A percentile compares a stretch with the other conserved stretches of the same genome.
Conservation (phyloP, 2,329 filamentous ascomycete species). For the Fusarium sp. region DNA sequence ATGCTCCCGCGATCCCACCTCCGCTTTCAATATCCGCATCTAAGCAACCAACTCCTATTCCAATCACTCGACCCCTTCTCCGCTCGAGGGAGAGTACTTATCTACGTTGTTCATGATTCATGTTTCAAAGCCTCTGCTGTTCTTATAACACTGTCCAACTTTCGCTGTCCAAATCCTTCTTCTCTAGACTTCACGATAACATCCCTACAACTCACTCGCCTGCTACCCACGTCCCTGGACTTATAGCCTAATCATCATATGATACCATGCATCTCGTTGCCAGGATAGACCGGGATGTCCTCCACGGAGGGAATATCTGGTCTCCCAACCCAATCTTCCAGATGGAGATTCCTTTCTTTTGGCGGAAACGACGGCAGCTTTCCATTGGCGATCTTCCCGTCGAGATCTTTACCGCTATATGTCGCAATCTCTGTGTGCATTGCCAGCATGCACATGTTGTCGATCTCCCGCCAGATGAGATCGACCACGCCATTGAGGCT, state of each 20-base stretch:
- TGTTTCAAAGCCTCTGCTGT: neutral
- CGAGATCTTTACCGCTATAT: slow-evolving; percentile 46
- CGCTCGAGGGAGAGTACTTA: neutral
- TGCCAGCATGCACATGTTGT: slow-evolving; percentile 45
- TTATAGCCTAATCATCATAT: slow-evolving; percentile 1
- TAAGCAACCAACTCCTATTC: slow-evolving; percentile 20
- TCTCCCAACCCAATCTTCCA: slow-evolving; percentile 26
- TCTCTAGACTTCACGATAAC: neutral
- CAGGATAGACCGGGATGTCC: slow-evolving; percentile 41
- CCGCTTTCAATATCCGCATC: slow-evolving; percentile 7
- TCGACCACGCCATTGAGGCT: slow-evolving; percentile 39
- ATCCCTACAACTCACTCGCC: neutral
- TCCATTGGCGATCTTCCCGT: slow-evolving; percentile 42
- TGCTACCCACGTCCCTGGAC: slow-evolving; percentile 23
- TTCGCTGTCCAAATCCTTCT: slow-evolving; percentile 2
- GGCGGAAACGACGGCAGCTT: slow-evolving; percentile 24
- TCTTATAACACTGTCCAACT: slow-evolving; percentile 8
- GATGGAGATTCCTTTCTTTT: slow-evolving; percentile 18
- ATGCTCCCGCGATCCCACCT: slow-evolving; percentile 37
- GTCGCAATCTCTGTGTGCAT: slow-evolving; percentile 45
- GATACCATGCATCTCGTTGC: slow-evolving; percentile 43
- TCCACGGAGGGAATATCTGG: slow-evolving; percentile 34
- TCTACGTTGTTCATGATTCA: neutral
- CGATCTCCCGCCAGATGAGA: slow-evolving; percentile 42
- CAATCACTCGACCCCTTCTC: slow-evolving; percentile 1